Base-by-base conservation (phyloP, 768 basidiomycete genomes). In the Suillus subaureus region DNA sequence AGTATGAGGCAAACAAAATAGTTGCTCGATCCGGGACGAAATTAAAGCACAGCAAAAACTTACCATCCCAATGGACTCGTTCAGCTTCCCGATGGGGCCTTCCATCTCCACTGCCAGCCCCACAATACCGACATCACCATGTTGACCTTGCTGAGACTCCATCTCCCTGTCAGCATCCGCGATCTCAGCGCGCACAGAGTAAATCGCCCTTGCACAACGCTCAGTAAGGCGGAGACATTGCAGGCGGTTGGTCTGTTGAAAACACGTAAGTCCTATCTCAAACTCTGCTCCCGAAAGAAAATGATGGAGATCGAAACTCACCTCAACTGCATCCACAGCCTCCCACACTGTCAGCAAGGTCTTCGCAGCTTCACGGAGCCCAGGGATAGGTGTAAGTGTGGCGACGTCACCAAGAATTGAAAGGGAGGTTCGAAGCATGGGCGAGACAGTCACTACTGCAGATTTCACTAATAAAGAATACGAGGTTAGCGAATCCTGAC, bases 201-300 rank as follows among this genome's bases (percentile, higher is more conserved):
- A 75, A 3, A 93, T 81, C 21, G 89, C 83, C 16, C 85, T 85
- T 0, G 91, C 91, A 67, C 90, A 92, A 33, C 90, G 85, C 69
- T 91, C 87, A 0, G 89, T 90, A 9, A 93, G 81, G 12, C 90
- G 87, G 35, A 93, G 79, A 69, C 89, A 91, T 1, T 85, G 84
- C 15, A 89, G 77, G 21, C 89, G 82, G 67, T 93, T 92, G 68
- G 84, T 85, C 91, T 93, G 68, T 37, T 47, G 4, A 64, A 43
- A 40, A 6, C 16, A 51, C 9, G 33, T 33, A 2, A 45, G 40
- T 42, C 31, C 33, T 35, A 12, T 12, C 16, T 31, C 16, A 18
- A 52, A 28, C 51, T 18, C 52, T 33, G 8, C 11, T 21, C 18
- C 28, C 56, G 5, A 6, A 57, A 40, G 6, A 6, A 54, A 37